A percentile compares a stretch with the other conserved stretches of the same genome.
phyloP scores from a whole-genome alignment of 176 grass and related monocot species.

The Poa pratensis region DNA sequence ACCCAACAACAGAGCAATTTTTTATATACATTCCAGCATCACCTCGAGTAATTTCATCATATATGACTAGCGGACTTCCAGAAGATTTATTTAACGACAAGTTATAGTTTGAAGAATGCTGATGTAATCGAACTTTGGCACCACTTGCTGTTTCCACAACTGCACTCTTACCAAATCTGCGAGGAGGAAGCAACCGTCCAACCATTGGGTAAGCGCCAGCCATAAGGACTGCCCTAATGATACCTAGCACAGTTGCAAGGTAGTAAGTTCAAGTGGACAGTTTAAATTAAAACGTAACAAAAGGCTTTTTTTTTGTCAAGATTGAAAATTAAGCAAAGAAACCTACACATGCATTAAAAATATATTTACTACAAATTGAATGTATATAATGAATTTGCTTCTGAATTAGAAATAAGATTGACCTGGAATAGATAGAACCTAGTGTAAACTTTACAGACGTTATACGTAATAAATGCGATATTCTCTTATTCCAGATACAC shows the following conservation, averaged over 20 bases:
- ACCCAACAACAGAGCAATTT: constrained; percentile 74
- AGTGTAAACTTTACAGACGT: neutral
- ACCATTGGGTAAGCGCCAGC: constrained; percentile 88
- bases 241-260: constrained; percentile 56
- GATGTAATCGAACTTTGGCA: constrained; percentile 91
- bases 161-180: constrained; percentile 55
- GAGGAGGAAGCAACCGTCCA: constrained; percentile 69
- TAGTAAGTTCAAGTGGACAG: constrained; percentile 10
- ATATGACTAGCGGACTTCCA: constrained; percentile 67
- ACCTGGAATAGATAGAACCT: neutral
- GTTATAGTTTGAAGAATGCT: constrained; percentile 78
- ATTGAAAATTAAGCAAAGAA: constrained; percentile 13
- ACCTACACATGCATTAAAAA: constrained; percentile 5
- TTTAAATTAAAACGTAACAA: constrained; percentile 10
- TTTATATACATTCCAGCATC: constrained; percentile 85
- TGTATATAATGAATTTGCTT: constrained; percentile 8
- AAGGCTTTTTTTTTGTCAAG: neutral
- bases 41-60: constrained; percentile 89
- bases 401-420: constrained; percentile 15
- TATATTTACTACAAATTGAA: constrained; percentile 5
- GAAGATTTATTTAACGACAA: constrained; percentile 54
- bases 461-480: neutral
- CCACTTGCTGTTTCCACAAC: constrained; percentile 72
- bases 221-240: constrained; percentile 88
- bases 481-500: constrained; percentile 12